A percentile compares a stretch with the other conserved stretches of the same genome.
These are phyloP conservation scores for Magnaporthiopsis incrustans DNA, from an alignment of 2,329 filamentous ascomycete species.

Conservation along the genomic window DNA sequence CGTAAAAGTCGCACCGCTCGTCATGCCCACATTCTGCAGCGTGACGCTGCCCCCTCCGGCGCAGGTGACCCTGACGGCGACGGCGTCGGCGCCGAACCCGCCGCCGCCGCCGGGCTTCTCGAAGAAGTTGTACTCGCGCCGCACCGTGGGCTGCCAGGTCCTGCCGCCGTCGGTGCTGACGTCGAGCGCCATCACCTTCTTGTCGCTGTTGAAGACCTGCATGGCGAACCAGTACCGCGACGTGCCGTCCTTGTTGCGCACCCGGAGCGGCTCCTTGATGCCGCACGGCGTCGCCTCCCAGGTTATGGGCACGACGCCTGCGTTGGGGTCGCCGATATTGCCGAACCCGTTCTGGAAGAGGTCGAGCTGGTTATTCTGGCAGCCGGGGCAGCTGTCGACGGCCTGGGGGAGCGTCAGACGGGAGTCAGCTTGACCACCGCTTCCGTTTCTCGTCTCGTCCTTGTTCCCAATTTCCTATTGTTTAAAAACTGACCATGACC, in stretches of 20 bases:
- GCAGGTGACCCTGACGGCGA: constrained; percentile 10
- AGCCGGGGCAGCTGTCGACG: constrained; percentile 38
- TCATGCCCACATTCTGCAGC: constrained; percentile 7
- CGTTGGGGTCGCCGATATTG: constrained; percentile 25
- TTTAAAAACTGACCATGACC: constrained; percentile 45
- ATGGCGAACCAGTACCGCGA: constrained; percentile 40
- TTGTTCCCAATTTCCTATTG: no score
- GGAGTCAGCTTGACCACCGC: no score
- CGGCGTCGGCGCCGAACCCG: constrained; percentile 25
- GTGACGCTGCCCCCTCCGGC: constrained; percentile 1
- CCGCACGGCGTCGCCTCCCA: constrained; percentile 31
- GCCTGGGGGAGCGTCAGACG: constrained; percentile 19
- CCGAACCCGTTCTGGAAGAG: constrained; percentile 35
- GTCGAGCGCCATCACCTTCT: constrained; percentile 46
- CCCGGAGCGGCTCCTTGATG: constrained; percentile 31
- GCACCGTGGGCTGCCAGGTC: constrained; percentile 48
- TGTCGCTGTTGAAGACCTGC: constrained; percentile 57
- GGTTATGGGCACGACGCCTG: constrained; percentile 26
- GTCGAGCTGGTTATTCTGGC: constrained; percentile 31
- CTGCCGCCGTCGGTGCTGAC: constrained; percentile 52
- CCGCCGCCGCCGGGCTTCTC: constrained; percentile 34
- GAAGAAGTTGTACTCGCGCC: constrained; percentile 54
- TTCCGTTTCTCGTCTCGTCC: no score
- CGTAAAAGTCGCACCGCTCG: constrained; percentile 8
- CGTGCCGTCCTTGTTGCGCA: constrained; percentile 36